Evolutionary conservation across 2,329 filamentous ascomycete species (phyloP).

Genomic region (Paecilomyces fulvus): DNA sequence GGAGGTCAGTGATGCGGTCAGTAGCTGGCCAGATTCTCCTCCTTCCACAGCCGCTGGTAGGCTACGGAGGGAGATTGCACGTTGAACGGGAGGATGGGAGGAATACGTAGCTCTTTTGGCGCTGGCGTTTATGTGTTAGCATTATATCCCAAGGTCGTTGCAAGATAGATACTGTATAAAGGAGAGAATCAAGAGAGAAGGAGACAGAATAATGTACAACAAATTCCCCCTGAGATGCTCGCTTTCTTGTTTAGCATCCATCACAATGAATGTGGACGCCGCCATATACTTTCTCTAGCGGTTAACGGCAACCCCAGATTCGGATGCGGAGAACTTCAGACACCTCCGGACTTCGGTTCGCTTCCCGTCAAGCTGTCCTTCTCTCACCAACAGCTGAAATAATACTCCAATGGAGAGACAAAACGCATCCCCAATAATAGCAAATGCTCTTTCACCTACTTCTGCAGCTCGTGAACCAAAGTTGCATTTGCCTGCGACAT

Average conservation of each 20-base stretch:
- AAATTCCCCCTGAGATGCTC: neutral
- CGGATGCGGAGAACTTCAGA: neutral
- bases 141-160: neutral
- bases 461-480: slow-evolving; percentile 29
- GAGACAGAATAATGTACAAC: neutral
- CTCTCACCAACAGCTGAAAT: slow-evolving; percentile 1
- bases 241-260: neutral
- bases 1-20: slow-evolving; percentile 82
- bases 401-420: slow-evolving; percentile 16
- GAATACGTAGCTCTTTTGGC: slow-evolving; percentile 1
- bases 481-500: slow-evolving; percentile 67
- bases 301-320: neutral
- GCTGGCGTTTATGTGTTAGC: slow-evolving; percentile 6
- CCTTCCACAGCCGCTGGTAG: slow-evolving; percentile 54
- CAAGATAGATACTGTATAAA: neutral
- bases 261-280: neutral
- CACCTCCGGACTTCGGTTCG: slow-evolving; percentile 8
- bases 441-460: slow-evolving; percentile 12
- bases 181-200: neutral
- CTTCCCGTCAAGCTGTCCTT: slow-evolving; percentile 3
- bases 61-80: slow-evolving; percentile 53
- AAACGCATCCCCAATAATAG: slow-evolving; percentile 14
- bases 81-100: slow-evolving; percentile 20
- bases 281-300: neutral
- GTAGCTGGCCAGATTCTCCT: slow-evolving; percentile 68